Base-by-base conservation (phyloP, 2,329 filamentous ascomycete genomes). In the Passalora sequoiae region DNA sequence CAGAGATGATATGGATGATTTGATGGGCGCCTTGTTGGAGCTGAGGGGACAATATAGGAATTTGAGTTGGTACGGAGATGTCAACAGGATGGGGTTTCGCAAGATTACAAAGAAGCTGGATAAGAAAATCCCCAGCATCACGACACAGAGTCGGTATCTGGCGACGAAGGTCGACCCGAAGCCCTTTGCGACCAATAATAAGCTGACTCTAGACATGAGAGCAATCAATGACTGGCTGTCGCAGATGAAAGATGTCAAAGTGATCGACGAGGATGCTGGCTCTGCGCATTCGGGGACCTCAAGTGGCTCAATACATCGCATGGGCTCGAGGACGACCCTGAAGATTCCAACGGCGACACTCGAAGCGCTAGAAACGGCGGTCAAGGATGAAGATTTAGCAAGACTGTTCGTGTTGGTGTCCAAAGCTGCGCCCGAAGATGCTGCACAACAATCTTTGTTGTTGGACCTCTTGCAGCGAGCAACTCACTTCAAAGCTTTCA, bases 21-120 rank as follows among this genome's bases (percentile, higher is more conserved):
- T 97, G 35, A 85, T 94, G 72, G 88, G 85, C 25, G 89, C 89
- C 25, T 72, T 98, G 38, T 77, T 97, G 22, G 92, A 98, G 67
- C 74, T 97, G 47, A 80, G 92, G 44, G 84, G 83, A 40, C 86
- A 94, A 62, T 69, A 97, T 54, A 79, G 92, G 47, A 97, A 97
- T 60, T 73, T 98, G 40, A 86, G 94, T 65, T 97, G 89, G 89
- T 98, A 97, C 63, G 91, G 89, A 38, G 91, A 97, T 68, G 91
- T 97, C 60, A 98, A 98, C 66, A 80, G 89, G 40, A 78, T 87
- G 52, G 92, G 92, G 2, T 98, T 98, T 60, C 80, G 94, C 65
- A 98, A 98, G 71, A 98, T 98, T 66, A 95, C 92, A 39, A 98
- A 98, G 73, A 98, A 98, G 69, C 73, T 96, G 33, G 92, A 98